Conservation (phyloP, 352 stramenopile genomes). For the Globisporangium emineosum region DNA sequence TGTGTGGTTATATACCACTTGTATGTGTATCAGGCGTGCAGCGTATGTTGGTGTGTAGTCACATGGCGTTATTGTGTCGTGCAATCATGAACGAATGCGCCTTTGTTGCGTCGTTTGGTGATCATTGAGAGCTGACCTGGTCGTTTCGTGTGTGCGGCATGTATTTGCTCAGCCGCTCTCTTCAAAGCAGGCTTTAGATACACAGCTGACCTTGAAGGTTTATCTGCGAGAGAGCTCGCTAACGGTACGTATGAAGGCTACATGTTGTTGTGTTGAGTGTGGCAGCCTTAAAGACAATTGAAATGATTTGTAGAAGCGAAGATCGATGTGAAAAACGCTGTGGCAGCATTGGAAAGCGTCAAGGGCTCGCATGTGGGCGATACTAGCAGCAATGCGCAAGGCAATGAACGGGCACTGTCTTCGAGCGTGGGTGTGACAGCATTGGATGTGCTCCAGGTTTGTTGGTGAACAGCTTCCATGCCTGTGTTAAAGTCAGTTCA, state of each 20-base stretch:
- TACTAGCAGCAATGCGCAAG: not conserved
- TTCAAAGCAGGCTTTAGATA: conserved; percentile 64
- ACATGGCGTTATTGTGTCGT: not conserved
- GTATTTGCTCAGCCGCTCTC: conserved; percentile 38
- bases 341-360: conserved; percentile 27
- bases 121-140: not conserved
- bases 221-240: conserved; percentile 54
- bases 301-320: conserved; percentile 27
- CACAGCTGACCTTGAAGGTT: conserved; percentile 39
- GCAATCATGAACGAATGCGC: not conserved
- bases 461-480: conserved; percentile 7
- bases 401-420: no score
- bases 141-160: not conserved
- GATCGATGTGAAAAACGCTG: conserved; percentile 37
- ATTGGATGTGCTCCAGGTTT: conserved; percentile 38
- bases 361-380: not conserved
- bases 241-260: conserved; percentile 29
- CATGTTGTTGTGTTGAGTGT: not conserved
- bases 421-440: conserved; percentile 34
- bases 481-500: not conserved
- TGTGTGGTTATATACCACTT: not conserved
- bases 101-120: not conserved
- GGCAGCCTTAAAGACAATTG: not conserved
- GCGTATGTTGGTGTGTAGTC: not conserved
- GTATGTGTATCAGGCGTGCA: not conserved